Percentiles rank a stretch among this genome's conserved stretches.
phyloP scores from a whole-genome alignment of 768 basidiomycete genomes.

The Cubamyces lactineus region DNA sequence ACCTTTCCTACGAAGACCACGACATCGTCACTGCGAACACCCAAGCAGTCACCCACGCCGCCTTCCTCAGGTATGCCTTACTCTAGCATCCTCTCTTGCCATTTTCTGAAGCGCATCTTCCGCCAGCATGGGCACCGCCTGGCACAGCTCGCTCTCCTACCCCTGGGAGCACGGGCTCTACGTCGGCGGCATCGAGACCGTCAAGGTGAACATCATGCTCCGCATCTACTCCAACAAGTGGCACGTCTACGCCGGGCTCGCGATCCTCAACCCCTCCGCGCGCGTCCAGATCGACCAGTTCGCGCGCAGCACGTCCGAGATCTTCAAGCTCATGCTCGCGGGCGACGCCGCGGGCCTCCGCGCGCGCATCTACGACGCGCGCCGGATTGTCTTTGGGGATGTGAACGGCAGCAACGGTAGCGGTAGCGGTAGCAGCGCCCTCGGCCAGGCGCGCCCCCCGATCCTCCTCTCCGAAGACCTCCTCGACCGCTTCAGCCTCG shows the following conservation, averaged over 20 bases:
- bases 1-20: slow-evolving; percentile 95
- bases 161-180: slow-evolving; percentile 97
- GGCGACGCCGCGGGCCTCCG: slow-evolving; percentile 58
- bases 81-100: not conserved
- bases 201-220: slow-evolving; percentile 95
- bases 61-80: slow-evolving; percentile 86
- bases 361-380: slow-evolving; percentile 71
- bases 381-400: slow-evolving; percentile 73
- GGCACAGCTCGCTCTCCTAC: slow-evolving; percentile 75
- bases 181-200: slow-evolving; percentile 96
- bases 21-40: slow-evolving; percentile 97
- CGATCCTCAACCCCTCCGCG: slow-evolving; percentile 93
- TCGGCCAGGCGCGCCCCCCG: slow-evolving; percentile 45
- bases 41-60: slow-evolving; percentile 97
- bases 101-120: too few relatives aligned
- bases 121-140: slow-evolving; percentile 95
- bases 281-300: slow-evolving; percentile 89
- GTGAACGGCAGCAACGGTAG: slow-evolving; percentile 18
- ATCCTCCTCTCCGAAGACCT: slow-evolving; percentile 85
- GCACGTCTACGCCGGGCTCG: slow-evolving; percentile 99
- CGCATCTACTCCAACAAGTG: slow-evolving; percentile 97
- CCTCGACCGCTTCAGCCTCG: slow-evolving; percentile 89
- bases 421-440: too few relatives aligned
- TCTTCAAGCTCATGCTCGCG: slow-evolving; percentile 94
- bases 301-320: slow-evolving; percentile 79